Evolutionary conservation across 352 stramenopile species (phyloP).

Genomic region (Globisporangium nodosum): DNA sequence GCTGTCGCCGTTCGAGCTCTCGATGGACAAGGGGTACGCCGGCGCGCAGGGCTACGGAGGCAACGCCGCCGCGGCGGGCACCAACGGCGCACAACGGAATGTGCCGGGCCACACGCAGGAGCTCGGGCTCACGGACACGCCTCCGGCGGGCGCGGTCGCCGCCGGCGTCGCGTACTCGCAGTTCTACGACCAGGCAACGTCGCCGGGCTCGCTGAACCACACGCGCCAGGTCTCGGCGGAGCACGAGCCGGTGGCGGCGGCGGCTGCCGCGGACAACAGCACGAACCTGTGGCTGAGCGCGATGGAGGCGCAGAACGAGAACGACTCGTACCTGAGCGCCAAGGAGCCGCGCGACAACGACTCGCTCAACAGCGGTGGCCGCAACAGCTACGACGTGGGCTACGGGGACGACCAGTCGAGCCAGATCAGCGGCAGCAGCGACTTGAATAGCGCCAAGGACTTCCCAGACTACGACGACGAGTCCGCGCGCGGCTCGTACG

Average conservation of each 20-base stretch:
- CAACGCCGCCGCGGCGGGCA: slow-evolving; percentile 7
- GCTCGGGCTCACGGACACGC: slow-evolving; percentile 29
- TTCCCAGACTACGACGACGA: slow-evolving; percentile 72
- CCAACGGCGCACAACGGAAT: slow-evolving; percentile 17
- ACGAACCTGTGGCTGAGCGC: slow-evolving; percentile 78
- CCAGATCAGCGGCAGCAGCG: slow-evolving; percentile 61
- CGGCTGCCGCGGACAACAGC: slow-evolving; percentile 17
- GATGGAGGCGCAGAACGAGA: slow-evolving; percentile 72
- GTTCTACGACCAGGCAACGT: slow-evolving; percentile 77
- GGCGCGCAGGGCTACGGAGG: slow-evolving; percentile 42
- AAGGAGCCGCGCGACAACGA: slow-evolving; percentile 36
- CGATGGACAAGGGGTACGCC: slow-evolving; percentile 79
- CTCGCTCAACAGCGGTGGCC: slow-evolving; percentile 41
- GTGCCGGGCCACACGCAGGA: slow-evolving; percentile 11
- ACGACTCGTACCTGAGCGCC: slow-evolving; percentile 60
- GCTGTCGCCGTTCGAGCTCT: slow-evolving; percentile 78
- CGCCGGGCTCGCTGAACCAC: slow-evolving; percentile 27
- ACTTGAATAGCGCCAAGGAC: slow-evolving; percentile 56
- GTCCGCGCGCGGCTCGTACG: slow-evolving; percentile 70
- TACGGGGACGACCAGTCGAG: slow-evolving; percentile 54
- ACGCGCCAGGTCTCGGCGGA: slow-evolving; percentile 13
- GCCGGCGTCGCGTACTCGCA: slow-evolving; percentile 63
- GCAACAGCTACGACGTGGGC: slow-evolving; percentile 58
- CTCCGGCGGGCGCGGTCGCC: slow-evolving; percentile 25
- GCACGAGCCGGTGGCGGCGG: slow-evolving; percentile 1